Evolutionary conservation across 1,284 basidiomycete genomes (phyloP).

Genomic region (Kalmanozyma brasiliensis): DNA sequence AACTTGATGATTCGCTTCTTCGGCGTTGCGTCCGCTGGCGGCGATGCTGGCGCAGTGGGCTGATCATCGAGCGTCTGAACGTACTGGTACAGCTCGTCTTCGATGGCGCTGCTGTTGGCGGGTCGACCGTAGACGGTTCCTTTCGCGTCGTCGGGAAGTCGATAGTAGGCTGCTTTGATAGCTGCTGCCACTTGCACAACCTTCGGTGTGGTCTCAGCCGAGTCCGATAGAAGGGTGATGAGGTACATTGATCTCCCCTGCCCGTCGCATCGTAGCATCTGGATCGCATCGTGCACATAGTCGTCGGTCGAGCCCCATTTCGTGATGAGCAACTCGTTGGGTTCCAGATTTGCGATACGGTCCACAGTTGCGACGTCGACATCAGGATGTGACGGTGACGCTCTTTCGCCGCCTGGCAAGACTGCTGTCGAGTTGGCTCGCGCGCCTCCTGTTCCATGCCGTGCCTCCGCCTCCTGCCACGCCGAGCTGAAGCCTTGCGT

Average conservation of each 20-base stretch:
- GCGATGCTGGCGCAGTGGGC: not conserved
- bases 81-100: constrained; percentile 80
- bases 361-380: constrained; percentile 5
- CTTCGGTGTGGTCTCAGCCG: constrained; percentile 77
- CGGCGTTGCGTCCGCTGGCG: constrained; percentile 2
- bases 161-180: constrained; percentile 77
- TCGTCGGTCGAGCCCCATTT: constrained; percentile 76
- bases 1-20: constrained; percentile 34
- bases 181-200: constrained; percentile 82
- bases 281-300: constrained; percentile 77
- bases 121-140: constrained; percentile 33
- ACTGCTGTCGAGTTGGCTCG: not conserved
- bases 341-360: constrained; percentile 39
- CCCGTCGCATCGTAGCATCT: constrained; percentile 73
- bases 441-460: constrained; percentile 4
- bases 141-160: constrained; percentile 71
- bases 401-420: not conserved
- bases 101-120: constrained; percentile 41
- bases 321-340: constrained; percentile 77
- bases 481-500: constrained; percentile 15
- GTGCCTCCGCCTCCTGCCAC: constrained; percentile 30
- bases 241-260: constrained; percentile 73
- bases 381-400: not conserved
- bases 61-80: constrained; percentile 75
- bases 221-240: constrained; percentile 76